phyloP scores from a whole-genome alignment of 495 filamentous ascomycete species.

The Trichoderma orchidacearum region DNA sequence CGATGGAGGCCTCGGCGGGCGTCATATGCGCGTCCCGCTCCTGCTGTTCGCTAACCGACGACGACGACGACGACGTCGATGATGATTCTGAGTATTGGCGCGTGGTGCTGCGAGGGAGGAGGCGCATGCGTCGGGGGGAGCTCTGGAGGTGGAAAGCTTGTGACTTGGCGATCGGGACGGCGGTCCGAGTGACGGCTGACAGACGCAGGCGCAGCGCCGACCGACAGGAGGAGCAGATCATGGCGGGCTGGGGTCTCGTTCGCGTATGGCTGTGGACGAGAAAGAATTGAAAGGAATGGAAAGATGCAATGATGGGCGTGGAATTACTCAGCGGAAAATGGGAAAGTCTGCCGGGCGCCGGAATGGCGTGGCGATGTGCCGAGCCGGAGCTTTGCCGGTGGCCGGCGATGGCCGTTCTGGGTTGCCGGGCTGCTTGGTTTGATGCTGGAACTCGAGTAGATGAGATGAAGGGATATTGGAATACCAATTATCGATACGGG shows the following conservation, averaged over 20 bases:
- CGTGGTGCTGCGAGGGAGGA: not conserved
- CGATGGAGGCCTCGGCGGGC: slow-evolving; percentile 31
- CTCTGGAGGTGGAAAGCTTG: not conserved
- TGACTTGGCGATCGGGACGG: not conserved
- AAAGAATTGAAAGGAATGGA: not conserved
- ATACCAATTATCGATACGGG: no score
- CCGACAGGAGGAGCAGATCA: not conserved
- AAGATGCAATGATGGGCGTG: no score
- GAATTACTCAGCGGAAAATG: not conserved
- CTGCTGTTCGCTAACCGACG: not conserved
- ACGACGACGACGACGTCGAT: not conserved
- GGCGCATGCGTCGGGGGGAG: not conserved
- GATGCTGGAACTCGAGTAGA: not conserved
- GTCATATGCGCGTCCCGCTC: slow-evolving; percentile 13
- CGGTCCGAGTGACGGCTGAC: not conserved
- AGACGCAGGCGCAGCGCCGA: not conserved
- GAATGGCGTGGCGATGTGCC: not conserved
- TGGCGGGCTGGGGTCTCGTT: not conserved
- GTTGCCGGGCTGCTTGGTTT: not conserved
- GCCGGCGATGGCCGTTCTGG: not conserved
- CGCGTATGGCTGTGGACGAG: no score
- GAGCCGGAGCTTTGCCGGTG: not conserved
- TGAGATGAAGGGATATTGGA: no score
- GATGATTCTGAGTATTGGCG: not conserved
- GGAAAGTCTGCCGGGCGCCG: not conserved